Evolutionary conservation across 1,139 yeast species (phyloP), one percentile per base, ranked within the genome.

Genomic region (Suhomyces taliae): DNA sequence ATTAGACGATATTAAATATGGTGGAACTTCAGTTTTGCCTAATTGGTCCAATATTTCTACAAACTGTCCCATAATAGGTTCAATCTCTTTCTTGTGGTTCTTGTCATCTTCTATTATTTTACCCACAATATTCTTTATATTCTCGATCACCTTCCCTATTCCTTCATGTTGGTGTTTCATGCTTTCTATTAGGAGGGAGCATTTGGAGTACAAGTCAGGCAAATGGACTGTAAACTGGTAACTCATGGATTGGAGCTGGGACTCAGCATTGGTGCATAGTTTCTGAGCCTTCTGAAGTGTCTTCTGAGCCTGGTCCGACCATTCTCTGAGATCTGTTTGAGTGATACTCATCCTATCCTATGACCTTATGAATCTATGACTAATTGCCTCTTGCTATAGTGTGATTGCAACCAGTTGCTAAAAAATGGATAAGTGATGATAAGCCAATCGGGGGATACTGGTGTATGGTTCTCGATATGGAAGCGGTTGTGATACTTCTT

Each of bases 251-350:
- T 59, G 59, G 36, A 72, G 60, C 62, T 62, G 66, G 2, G 49
- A 44, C 39, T 70, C 73, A 2, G 77, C 75, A n/a, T 55, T 57
- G 4, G 68, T 55, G 43, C 76, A 72, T 36, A 67, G 44, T 32
- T 57, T 59, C 40, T 66, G 69, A 3, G 76, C 76, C 31, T 53
- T 49, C 38, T 64, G 60, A 9, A 72, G 61, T 0, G 71, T 66
- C 1, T 27, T 12, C 36, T 61, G 64, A 4, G 76, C 75, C 41
- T 66, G 64, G 8, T 58, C 60, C 6, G 65, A 54, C 74, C 74
- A 70, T 31, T 41, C 48, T 31, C 45, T 41, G 10, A 49, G 45
- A 19, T 42, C 33, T 10, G 45, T 8, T 37, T 44, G 49, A 4
- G 43, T 36, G 14, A 40, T 40, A 29, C 40, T 45, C 52, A 49